Percentiles rank a stretch among this genome's conserved stretches.
phyloP scores from a whole-genome alignment of 108 stramenopile species.

The Stephanodiscus minutulus region DNA sequence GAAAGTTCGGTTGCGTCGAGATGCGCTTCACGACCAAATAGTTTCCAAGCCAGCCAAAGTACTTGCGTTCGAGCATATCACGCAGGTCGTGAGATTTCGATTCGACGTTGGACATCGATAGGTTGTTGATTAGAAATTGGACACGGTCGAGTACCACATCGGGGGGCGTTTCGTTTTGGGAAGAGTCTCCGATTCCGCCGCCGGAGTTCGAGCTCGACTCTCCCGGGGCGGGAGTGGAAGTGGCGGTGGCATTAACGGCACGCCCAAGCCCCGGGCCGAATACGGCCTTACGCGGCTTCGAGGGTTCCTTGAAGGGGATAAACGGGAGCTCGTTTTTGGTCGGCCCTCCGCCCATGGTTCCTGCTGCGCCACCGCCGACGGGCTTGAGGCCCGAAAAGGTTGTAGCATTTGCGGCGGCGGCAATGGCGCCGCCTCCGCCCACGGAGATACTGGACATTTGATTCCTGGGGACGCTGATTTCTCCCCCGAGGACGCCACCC shows the following conservation, averaged over 20 bases:
- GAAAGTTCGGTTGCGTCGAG: conserved; percentile 97
- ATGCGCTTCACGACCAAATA: conserved; percentile 98
- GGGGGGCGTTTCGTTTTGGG: conserved; percentile 82
- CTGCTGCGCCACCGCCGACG: not conserved
- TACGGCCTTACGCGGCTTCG: conserved; percentile 66
- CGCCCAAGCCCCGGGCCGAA: conserved; percentile 85
- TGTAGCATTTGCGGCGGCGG: conserved; percentile 8
- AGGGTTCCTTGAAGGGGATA: conserved; percentile 21
- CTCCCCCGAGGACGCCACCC: conserved; percentile 37
- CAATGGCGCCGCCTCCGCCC: conserved; percentile 25
- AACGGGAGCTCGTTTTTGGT: conserved; percentile 32
- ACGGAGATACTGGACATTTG: conserved; percentile 3
- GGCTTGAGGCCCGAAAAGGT: conserved; percentile 7
- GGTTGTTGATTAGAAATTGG: conserved; percentile 98
- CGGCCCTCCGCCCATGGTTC: conserved; percentile 7
- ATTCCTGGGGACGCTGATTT: conserved; percentile 42
- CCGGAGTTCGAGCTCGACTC: conserved; percentile 22
- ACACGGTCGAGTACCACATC: conserved; percentile 90
- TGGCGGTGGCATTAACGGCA: conserved; percentile 67
- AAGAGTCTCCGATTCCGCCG: conserved; percentile 53
- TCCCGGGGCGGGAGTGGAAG: conserved; percentile 8
- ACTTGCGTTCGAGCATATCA: conserved; percentile 81
- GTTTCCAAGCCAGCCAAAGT: conserved; percentile 97
- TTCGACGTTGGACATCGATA: conserved; percentile 92
- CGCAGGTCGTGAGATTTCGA: conserved; percentile 88